Evolutionary conservation across 768 basidiomycete genomes (phyloP).

Genomic region (Boletus vinaceobasis): DNA sequence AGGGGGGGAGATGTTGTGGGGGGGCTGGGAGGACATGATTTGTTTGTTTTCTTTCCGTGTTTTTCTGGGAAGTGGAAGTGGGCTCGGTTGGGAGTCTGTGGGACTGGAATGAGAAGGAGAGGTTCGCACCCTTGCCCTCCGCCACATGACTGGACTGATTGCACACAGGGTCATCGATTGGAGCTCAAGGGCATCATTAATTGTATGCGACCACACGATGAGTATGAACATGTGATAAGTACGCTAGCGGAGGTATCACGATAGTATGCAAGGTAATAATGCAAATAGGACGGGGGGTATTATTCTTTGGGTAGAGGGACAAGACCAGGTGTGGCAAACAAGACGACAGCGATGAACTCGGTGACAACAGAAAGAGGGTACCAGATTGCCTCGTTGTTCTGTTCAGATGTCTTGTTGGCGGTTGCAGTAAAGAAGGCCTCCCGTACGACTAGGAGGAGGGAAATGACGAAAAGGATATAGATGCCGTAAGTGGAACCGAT

Average conservation of each 20-base stretch:
- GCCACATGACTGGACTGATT: constrained; percentile 17
- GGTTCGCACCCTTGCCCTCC: constrained; percentile 24
- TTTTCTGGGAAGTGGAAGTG: background rate
- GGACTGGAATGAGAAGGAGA: background rate
- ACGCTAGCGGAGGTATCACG: constrained; percentile 5
- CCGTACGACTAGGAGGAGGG: constrained; percentile 25
- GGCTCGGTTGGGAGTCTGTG: background rate
- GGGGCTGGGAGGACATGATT: constrained; percentile 36
- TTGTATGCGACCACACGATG: background rate
- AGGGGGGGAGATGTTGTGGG: constrained; percentile 41
- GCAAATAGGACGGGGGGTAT: background rate
- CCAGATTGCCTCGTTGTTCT: constrained; percentile 31
- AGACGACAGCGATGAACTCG: constrained; percentile 29
- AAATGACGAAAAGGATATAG: constrained; percentile 23
- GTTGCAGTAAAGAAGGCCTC: constrained; percentile 33
- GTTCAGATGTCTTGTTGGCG: background rate
- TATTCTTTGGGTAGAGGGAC: constrained; percentile 21
- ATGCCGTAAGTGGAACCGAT: constrained; percentile 20
- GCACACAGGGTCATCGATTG: constrained; percentile 5
- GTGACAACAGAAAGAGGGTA: constrained; percentile 33
- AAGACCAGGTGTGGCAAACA: constrained; percentile 30
- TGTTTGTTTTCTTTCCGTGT: constrained; percentile 4
- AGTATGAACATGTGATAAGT: constrained; percentile 2
- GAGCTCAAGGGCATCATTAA: background rate
- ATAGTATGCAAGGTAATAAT: background rate